These are phyloP conservation scores for Zymoseptoria pseudotritici DNA, from an alignment of 2,329 filamentous ascomycete species.

Conservation along the genomic window DNA sequence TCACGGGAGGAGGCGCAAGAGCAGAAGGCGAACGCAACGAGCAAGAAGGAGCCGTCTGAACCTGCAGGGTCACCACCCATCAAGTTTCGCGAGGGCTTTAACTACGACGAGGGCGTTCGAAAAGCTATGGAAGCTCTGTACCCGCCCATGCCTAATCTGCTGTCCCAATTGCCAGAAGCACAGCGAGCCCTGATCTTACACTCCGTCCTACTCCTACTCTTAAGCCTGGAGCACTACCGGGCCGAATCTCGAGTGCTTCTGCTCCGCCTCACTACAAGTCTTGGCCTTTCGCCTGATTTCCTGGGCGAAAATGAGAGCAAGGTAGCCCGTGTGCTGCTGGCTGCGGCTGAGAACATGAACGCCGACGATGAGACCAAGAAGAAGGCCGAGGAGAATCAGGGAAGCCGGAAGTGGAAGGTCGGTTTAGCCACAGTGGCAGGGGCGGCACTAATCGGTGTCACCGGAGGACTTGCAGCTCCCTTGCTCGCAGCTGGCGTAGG, in stretches of 20 bases:
- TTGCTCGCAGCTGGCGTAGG: constrained; percentile 74
- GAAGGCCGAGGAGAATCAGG: constrained; percentile 58
- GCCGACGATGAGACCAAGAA: constrained; percentile 71
- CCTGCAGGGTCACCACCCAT: constrained; percentile 12
- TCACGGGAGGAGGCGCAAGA: constrained; percentile 27
- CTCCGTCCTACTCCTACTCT: constrained; percentile 31
- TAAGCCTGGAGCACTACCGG: constrained; percentile 34
- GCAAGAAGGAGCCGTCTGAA: constrained; percentile 5
- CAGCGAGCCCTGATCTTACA: constrained; percentile 32
- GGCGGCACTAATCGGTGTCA: constrained; percentile 76
- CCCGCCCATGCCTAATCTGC: constrained; percentile 32
- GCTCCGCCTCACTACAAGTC: constrained; percentile 28
- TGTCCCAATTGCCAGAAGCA: constrained; percentile 30
- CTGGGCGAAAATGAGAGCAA: constrained; percentile 49
- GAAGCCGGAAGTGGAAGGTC: constrained; percentile 68
- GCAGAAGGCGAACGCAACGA: constrained; percentile 22
- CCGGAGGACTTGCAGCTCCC: constrained; percentile 69
- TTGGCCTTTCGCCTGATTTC: constrained; percentile 27
- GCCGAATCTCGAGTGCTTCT: constrained; percentile 32
- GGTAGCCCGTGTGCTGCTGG: constrained; percentile 65
- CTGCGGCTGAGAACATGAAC: constrained; percentile 68
- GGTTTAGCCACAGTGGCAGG: constrained; percentile 82
- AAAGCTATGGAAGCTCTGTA: constrained; percentile 27
- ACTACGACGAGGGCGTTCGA: constrained; percentile 26
- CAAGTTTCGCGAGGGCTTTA: constrained; percentile 17